These are phyloP conservation scores for Nemania diffusa DNA, from an alignment of 2,329 filamentous ascomycete genomes.

Conservation along the genomic window DNA sequence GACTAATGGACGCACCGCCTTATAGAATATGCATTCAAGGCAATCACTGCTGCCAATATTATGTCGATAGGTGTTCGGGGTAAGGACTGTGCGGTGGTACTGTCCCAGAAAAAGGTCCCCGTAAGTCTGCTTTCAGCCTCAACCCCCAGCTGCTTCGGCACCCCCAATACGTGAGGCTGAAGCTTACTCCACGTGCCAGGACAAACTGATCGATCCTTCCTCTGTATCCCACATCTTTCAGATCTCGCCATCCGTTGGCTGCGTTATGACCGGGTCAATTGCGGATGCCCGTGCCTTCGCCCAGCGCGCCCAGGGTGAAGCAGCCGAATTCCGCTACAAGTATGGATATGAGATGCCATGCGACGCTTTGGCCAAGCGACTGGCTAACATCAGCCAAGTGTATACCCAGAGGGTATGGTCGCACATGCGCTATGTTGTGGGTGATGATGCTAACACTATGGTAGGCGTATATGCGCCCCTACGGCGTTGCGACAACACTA, in stretches of 20 bases:
- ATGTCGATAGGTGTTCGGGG: constrained; percentile 95
- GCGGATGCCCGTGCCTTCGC: constrained; percentile 95
- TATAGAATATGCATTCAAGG: constrained; percentile 99
- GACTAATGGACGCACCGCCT: constrained; percentile 41
- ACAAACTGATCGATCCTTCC: constrained; percentile 97
- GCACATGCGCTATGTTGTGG: constrained; percentile 15
- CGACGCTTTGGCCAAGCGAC: constrained; percentile 92
- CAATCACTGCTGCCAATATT: constrained; percentile 98
- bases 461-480: constrained; percentile 94
- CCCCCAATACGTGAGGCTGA: constrained; percentile 36
- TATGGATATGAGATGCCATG: constrained; percentile 99
- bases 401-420: constrained; percentile 89
- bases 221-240: constrained; percentile 98
- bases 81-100: constrained; percentile 95
- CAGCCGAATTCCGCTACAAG: constrained; percentile 98
- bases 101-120: constrained; percentile 99
- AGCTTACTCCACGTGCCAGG: constrained; percentile 65
- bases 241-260: constrained; percentile 94
- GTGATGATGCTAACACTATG: constrained; percentile 43
- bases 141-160: constrained; percentile 28
- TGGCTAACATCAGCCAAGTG: constrained; percentile 99
- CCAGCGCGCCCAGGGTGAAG: constrained; percentile 91
- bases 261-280: constrained; percentile 98
- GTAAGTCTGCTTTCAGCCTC: constrained; percentile 66
- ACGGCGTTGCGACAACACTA: constrained; percentile 94